Conservation (phyloP, 345 rosid species). For the Gossypium ekmanianum region DNA sequence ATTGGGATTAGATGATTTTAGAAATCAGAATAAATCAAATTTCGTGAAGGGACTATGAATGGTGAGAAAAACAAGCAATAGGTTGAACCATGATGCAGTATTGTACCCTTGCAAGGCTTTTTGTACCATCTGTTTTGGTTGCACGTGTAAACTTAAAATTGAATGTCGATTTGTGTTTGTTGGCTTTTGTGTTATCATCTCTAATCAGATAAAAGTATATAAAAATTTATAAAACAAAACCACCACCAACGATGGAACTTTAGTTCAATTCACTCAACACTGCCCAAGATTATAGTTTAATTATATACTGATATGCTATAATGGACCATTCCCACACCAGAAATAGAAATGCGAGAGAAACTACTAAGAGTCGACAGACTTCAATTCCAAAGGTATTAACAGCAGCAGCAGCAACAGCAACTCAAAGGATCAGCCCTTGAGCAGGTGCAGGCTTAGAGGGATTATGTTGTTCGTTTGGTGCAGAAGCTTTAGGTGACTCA, state of each 20-base stretch:
- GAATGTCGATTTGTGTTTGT: no score
- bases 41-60: no score
- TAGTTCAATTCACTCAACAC: slow-evolving; percentile 2
- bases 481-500: slow-evolving; percentile 62
- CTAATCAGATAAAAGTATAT: background rate
- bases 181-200: background rate
- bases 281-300: background rate
- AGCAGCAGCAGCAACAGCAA: slow-evolving; percentile 12
- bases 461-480: slow-evolving; percentile 32
- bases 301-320: background rate
- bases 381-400: background rate
- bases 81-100: no score
- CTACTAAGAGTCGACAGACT: background rate
- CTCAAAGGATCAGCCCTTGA: slow-evolving; percentile 55
- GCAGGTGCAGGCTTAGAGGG: slow-evolving; percentile 50
- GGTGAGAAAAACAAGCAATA: no score
- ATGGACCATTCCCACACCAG: background rate
- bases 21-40: no score
- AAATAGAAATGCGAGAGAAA: background rate
- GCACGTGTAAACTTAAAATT: no score
- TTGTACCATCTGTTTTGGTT: no score
- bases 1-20: no score
- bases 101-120: no score
- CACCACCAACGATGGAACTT: background rate
- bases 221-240: background rate